Evolutionary conservation across 257 asterid genomes (phyloP).

Genomic region (Thymus quinquecostatus): DNA sequence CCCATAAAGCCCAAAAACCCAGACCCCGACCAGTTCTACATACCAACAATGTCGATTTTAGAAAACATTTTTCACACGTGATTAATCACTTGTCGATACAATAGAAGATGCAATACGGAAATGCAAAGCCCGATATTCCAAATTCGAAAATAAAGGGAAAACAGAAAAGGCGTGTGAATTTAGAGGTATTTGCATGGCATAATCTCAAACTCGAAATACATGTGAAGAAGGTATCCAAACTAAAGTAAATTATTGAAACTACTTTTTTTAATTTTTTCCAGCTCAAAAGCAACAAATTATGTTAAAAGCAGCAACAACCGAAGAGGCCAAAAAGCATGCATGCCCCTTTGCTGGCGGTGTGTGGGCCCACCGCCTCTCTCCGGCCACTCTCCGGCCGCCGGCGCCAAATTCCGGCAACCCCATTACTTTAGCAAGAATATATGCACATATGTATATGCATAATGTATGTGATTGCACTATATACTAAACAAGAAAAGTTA

Average conservation of each 20-base stretch:
- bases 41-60: no score
- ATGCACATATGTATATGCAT: background rate
- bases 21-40: no score
- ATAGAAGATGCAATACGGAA: no score
- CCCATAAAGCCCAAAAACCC: no score
- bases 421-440: background rate
- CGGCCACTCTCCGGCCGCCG: slow-evolving; percentile 30
- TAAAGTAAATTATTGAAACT: background rate
- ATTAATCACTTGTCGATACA: no score
- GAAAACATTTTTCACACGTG: no score
- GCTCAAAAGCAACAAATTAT: slow-evolving; percentile 33
- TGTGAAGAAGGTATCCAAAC: slow-evolving; percentile 22
- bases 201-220: slow-evolving; percentile 16
- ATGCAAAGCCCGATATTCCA: no score
- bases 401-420: slow-evolving; percentile 23
- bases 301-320: slow-evolving; percentile 9
- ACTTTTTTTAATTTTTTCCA: slow-evolving; percentile 18
- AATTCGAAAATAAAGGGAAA: background rate
- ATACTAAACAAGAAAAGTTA: slow-evolving; percentile 19
- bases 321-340: slow-evolving; percentile 26
- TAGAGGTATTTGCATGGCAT: background rate
- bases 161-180: background rate
- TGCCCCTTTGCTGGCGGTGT: slow-evolving; percentile 2
- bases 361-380: slow-evolving; percentile 26
- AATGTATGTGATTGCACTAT: background rate